A percentile compares a stretch with the other conserved stretches of the same genome.
Conservation (phyloP, 1,284 basidiomycete genomes). For the Cystobasidium sp. region DNA sequence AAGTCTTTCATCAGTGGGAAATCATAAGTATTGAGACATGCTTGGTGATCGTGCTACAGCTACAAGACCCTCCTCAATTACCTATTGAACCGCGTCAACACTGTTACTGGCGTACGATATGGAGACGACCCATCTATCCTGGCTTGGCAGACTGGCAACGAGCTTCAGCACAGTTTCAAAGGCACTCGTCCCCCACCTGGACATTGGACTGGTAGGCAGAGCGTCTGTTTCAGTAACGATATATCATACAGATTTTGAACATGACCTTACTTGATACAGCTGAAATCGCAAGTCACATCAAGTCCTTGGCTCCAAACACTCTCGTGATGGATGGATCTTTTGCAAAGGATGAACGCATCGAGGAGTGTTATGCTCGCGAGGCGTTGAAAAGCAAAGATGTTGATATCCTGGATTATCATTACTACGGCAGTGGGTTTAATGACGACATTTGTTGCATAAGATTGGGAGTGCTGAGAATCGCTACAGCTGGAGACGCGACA, state of each 20-base stretch:
- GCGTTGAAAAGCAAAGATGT: conserved; percentile 50
- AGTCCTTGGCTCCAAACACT: conserved; percentile 52
- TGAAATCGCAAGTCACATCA: conserved; percentile 50
- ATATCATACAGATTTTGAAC: too few relatives aligned
- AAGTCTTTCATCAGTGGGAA: background rate
- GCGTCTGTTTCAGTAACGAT: too few relatives aligned
- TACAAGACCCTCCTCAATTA: conserved; percentile 53
- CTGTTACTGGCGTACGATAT: conserved; percentile 53
- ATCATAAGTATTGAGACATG: background rate
- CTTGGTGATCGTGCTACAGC: background rate
- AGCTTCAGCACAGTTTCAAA: conserved; percentile 47
- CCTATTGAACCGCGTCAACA: conserved; percentile 53
- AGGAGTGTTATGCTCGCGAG: conserved; percentile 49
- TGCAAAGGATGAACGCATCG: conserved; percentile 51
- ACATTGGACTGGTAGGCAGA: too few relatives aligned
- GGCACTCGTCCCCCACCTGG: conserved; percentile 36
- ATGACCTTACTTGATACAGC: background rate
- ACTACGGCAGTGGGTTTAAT: conserved; percentile 49
- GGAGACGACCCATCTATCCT: conserved; percentile 55
- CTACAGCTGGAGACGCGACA: conserved; percentile 47
- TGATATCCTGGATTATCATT: conserved; percentile 54
- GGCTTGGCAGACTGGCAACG: conserved; percentile 55
- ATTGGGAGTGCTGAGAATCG: background rate
- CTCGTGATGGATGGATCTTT: conserved; percentile 55
- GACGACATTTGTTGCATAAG: background rate